Evolutionary conservation across 495 filamentous ascomycete species (phyloP).

Genomic region (Podospora anserina): DNA sequence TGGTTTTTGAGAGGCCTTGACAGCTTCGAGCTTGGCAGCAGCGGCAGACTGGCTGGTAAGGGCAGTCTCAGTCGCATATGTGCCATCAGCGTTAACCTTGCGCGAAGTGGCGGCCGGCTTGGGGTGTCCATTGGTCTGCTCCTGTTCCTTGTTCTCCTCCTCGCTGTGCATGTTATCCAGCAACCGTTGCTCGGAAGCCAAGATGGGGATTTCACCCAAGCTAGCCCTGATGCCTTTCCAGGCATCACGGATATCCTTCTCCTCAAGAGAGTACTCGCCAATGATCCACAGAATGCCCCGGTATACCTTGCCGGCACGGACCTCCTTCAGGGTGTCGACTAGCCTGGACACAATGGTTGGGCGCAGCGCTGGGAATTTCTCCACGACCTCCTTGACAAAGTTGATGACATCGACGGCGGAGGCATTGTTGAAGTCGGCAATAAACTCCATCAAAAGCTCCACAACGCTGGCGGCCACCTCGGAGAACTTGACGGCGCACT

Average conservation of each 20-base stretch:
- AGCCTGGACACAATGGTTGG: slow-evolving; percentile 81
- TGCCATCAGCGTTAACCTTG: slow-evolving; percentile 92
- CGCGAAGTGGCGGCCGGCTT: slow-evolving; percentile 77
- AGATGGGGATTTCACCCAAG: slow-evolving; percentile 94
- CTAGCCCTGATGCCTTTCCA: slow-evolving; percentile 96
- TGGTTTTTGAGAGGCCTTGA: slow-evolving; percentile 95
- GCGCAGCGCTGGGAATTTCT: slow-evolving; percentile 92
- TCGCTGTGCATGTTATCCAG: slow-evolving; percentile 61
- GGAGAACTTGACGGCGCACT: slow-evolving; percentile 97
- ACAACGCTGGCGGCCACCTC: slow-evolving; percentile 97
- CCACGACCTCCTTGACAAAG: slow-evolving; percentile 98
- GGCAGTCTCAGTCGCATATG: slow-evolving; percentile 94
- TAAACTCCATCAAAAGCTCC: slow-evolving; percentile 98
- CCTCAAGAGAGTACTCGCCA: slow-evolving; percentile 92
- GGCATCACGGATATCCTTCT: slow-evolving; percentile 89
- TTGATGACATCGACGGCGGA: slow-evolving; percentile 97
- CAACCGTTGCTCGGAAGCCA: slow-evolving; percentile 90
- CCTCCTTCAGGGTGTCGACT: slow-evolving; percentile 87
- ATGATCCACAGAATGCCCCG: slow-evolving; percentile 96
- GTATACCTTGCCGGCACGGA: slow-evolving; percentile 95
- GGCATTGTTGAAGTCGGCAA: slow-evolving; percentile 95
- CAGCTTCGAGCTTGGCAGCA: slow-evolving; percentile 88
- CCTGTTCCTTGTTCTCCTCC: slow-evolving; percentile 55
- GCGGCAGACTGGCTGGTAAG: slow-evolving; percentile 87
- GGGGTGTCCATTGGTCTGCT: slow-evolving; percentile 78